Percentiles rank a stretch among this genome's conserved stretches.
These are phyloP conservation scores for Termitomyces sp. DNA, from an alignment of 768 basidiomycete genomes.

Conservation along the genomic window DNA sequence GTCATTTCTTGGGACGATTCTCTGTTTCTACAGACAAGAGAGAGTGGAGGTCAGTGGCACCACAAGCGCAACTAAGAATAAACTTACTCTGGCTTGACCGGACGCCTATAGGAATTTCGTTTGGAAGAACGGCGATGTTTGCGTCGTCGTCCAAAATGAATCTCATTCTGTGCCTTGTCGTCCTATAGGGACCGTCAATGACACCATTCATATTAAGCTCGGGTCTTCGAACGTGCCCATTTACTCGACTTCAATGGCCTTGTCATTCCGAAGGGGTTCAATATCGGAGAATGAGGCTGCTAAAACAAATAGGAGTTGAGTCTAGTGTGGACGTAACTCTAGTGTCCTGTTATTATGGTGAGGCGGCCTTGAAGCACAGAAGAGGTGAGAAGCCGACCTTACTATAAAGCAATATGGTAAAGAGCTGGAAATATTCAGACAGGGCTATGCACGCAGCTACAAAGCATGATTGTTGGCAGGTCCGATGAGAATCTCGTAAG, in stretches of 20 bases:
- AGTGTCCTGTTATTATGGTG: not conserved
- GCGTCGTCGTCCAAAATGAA: not conserved
- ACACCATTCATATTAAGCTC: not conserved
- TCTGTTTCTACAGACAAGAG: not conserved
- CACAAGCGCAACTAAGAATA: not conserved
- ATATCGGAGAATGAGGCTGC: constrained; percentile 1
- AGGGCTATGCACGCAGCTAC: not conserved
- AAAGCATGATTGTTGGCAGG: not conserved
- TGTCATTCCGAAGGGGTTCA: not conserved
- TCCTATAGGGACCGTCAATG: not conserved
- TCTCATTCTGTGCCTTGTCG: not conserved
- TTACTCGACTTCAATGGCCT: not conserved
- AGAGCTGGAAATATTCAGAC: not conserved
- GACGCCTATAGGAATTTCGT: not conserved
- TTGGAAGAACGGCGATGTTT: not conserved
- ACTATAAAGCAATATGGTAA: not conserved
- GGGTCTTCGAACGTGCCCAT: not conserved
- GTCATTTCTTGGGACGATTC: not conserved
- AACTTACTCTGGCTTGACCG: not conserved
- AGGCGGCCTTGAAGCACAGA: constrained; percentile 1
- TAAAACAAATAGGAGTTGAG: not conserved
- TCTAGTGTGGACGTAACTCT: not conserved
- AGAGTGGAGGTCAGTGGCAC: not conserved
- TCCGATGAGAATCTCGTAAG: not conserved
- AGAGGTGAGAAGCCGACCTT: not conserved